These are phyloP conservation scores for Plasmodium coatneyi DNA, from an alignment of 169 alveolate genomes.

Conservation along the genomic window DNA sequence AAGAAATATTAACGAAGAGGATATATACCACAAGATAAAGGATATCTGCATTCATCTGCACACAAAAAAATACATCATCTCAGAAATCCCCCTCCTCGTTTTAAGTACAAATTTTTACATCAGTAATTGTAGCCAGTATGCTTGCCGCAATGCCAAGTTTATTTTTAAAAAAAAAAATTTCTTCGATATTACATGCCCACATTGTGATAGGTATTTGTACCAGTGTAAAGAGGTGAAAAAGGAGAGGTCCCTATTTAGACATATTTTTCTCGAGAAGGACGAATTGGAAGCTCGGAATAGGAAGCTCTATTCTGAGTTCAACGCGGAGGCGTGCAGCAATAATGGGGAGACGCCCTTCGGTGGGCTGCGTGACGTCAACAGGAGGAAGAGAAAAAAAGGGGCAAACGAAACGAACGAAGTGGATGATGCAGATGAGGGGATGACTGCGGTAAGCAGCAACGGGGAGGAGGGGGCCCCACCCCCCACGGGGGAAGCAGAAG, in stretches of 20 bases:
- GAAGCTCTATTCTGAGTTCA: neutral
- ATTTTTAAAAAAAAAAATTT: constrained; percentile 34
- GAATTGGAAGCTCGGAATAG: neutral
- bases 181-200: constrained; percentile 46
- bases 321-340: neutral
- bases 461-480: neutral
- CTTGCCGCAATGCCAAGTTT: constrained; percentile 10
- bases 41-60: constrained; percentile 18
- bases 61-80: constrained; percentile 16
- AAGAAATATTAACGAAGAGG: constrained; percentile 43
- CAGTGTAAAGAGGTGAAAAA: constrained; percentile 57
- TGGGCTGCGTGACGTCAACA: neutral
- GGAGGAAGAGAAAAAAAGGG: neutral
- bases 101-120: constrained; percentile 25
- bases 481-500: neutral
- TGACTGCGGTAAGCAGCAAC: neutral
- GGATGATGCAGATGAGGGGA: neutral
- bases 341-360: neutral
- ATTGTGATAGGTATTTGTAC: constrained; percentile 41
- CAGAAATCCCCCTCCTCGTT: constrained; percentile 23
- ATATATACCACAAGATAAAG: constrained; percentile 37
- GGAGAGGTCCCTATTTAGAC: constrained; percentile 18
- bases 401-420: neutral
- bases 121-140: constrained; percentile 25
- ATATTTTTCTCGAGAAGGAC: neutral